Evolutionary conservation across 371 early-diverging fungal species (phyloP), one percentile per base, ranked within the genome.

Genomic region (Quaeritorhiza haematococci): DNA sequence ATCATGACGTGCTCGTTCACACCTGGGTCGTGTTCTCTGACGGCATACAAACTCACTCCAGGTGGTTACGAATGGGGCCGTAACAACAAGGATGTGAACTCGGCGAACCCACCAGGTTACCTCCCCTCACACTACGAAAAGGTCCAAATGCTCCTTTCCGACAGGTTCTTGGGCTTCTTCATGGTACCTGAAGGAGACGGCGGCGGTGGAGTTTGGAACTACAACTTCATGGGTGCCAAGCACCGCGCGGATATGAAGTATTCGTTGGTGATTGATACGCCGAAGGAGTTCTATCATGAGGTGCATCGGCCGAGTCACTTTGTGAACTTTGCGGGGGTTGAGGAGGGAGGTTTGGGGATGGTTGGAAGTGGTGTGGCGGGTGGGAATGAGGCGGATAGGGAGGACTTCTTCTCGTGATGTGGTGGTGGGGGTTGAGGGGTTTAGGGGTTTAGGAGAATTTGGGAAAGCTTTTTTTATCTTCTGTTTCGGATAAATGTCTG

Each of bases 251-350:
- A 90, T 53, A 93, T 96, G 95, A 87, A 87, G 62, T 97, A 96
- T 64, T 74, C 79, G 6, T 70, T 97, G 55, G 83, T 84, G 33
- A 75, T 97, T 51, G 98, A 96, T 59, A 82, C 85, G 29, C 98
- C 98, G 19, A 91, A 93, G 63, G 92, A 91, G 62, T 98, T 96
- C 69, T 98, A 97, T 74, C 91, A 96, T 71, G 94, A 94, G 72
- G 76, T 81, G 35, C 98, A 98, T 68, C 88, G 98, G 24, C 90
- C 95, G 33, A 86, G 83, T 59, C 98, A 98, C 63, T 98, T 96
- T 72, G 78, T 94, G 71, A 94, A 90, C 75, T 98, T 96, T 74
- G 83, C 90, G 48, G 85, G 82, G 29, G 77, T 94, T 75, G 94
- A 89, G 51, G 87, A 87, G 27, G 63, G 75, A 1, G 69, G 74